Evolutionary conservation across 306 rosid genomes (phyloP), one percentile per base, ranked within the genome.

Genomic region (Cucumis melo): DNA sequence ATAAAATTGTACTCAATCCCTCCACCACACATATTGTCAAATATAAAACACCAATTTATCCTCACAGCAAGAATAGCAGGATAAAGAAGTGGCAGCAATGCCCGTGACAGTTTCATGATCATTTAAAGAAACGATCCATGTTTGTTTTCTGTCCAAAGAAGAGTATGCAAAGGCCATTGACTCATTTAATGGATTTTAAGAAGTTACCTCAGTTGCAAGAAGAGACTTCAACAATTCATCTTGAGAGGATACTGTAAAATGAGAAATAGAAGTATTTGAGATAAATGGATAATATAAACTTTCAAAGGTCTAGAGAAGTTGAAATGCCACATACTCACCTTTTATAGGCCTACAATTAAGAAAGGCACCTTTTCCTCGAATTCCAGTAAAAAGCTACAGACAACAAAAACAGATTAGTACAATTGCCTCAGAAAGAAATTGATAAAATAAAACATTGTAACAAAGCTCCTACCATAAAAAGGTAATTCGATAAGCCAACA

Each of bases 201-300:
- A 19, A 81, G 92, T 53, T 86, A 94, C 99, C 99, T 89, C 99
- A 64, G 97, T 84, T 74, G 89, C 96, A 66, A 94, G 92, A 74
- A 94, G 96, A 80, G 96, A 85, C 80, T 81, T 88, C 74, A 94
- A 83, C 71, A 94, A 89, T 68, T 90, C 93, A n/a, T 81, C 77
- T 88, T 94, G 82, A 79, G 97, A 79, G 3, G 99, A 94, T 66
- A 83, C 99, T 94, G 97, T 83, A 70, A 78, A 77, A 85, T 77
- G 82, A 42, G 41, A 80, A 58, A 76, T 78, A 78, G 79, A 65
- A 76, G 86, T 23, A 78, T 38, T 20, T 39, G 29, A 27, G 27
- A 53, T 11, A 34, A 82, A 63, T 50, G 53, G 77, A 46, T 53
- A 59, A 64, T 39, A 82, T 44, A 41, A 75, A 59, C 48, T 58